Evolutionary conservation across 192 early-diverging fungal species (phyloP), one percentile per base, ranked within the genome.

Genomic region (Funneliformis geosporum): DNA sequence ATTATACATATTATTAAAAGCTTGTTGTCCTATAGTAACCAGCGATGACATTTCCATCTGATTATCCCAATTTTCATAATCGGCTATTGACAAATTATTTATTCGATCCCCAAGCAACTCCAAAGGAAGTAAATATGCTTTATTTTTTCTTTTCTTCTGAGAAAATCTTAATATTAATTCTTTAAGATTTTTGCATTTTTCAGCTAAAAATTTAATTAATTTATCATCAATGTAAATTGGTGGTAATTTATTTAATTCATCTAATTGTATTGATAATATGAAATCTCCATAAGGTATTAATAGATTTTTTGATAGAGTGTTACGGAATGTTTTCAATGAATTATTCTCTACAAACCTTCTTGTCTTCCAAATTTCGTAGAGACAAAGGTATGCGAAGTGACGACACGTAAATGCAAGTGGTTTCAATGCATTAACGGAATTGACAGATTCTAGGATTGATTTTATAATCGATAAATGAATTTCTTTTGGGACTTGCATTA

Each of bases 61-160:
- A 43, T 68, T 8, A 74, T 28, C 43, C 9, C 8, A 9, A 78
- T 78, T 42, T 39, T 68, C 61, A 68, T 78, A 78, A 46, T 2
- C 39, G 5, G 47, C 25, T 16, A 67, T 64, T 18, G 23, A 46
- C 11, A 78, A 39, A 33, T 44, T 25, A 44, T 28, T 66, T 38
- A 78, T 25, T 78, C 76, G 25, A 68, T 78, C 64, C 5, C 60
- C 46, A n/a, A n/a, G n/a, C n/a, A n/a, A n/a, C n/a, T n/a, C n/a
- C n/a, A n/a, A n/a, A n/a, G n/a, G n/a, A n/a, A 39, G 67, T 38
- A 47, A 25, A 44, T 65, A 39, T 38, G 40, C 21, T 68, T 11
- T 64, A 44, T 66, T 67, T n/a, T 7, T 27, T 11, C 47, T 64
- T 14, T 21, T 21, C n/a, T 78, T 78, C 44, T 18, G 38, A n/a